Conservation (phyloP, 2,329 filamentous ascomycete genomes). For the Ophiostoma sp. region DNA sequence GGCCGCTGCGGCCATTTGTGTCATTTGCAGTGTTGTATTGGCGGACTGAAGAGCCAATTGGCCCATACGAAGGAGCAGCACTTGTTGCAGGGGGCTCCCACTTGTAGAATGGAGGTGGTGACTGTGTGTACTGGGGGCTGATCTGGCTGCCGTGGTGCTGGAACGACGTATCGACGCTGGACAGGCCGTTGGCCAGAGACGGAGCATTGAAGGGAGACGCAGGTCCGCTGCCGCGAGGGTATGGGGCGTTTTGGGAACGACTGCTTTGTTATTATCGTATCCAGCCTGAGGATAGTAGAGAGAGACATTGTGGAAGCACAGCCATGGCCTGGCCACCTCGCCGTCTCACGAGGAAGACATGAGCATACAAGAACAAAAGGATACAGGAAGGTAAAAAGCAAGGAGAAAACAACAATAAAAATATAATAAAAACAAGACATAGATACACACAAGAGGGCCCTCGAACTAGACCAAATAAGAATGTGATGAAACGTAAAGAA, state of each 20-base stretch:
- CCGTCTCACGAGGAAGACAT: too few relatives aligned
- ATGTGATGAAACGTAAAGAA: neutral
- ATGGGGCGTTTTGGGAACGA: conserved; percentile 40
- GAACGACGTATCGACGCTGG: conserved; percentile 32
- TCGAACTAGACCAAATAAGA: too few relatives aligned
- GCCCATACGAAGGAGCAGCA: conserved; percentile 22
- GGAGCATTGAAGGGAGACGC: conserved; percentile 21
- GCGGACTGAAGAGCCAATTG: conserved; percentile 23
- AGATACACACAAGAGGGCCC: too few relatives aligned
- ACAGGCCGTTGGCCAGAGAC: conserved; percentile 34
- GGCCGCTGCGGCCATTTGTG: conserved; percentile 31
- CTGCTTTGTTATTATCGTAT: conserved; percentile 16
- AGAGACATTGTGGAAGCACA: too few relatives aligned
- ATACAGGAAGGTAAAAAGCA: too few relatives aligned
- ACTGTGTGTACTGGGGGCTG: conserved; percentile 21
- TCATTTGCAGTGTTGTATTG: conserved; percentile 26
- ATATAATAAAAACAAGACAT: neutral
- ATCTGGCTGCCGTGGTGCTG: conserved; percentile 35
- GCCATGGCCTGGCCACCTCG: too few relatives aligned
- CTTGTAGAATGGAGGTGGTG: conserved; percentile 22
- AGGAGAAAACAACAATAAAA: neutral
- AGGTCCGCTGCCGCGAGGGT: conserved; percentile 35
- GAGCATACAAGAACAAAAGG: too few relatives aligned
- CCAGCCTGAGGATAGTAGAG: neutral
- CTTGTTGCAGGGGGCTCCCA: conserved; percentile 22